A percentile compares a stretch with the other conserved stretches of the same genome.
phyloP scores from a whole-genome alignment of 768 basidiomycete genomes.

The Auriscalpium vulgare region DNA sequence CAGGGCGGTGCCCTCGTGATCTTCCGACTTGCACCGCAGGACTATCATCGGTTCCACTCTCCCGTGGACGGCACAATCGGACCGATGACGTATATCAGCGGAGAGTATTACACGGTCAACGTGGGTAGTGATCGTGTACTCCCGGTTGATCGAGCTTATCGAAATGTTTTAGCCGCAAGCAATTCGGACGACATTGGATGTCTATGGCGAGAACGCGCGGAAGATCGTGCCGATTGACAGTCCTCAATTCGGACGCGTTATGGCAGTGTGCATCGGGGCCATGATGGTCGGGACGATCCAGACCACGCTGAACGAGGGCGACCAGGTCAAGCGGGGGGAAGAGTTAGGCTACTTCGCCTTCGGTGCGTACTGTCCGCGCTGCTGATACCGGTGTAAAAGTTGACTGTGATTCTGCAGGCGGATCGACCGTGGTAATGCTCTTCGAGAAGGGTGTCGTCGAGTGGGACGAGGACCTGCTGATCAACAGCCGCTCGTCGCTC shows the following conservation, averaged over 20 bases:
- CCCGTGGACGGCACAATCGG: slow-evolving; percentile 84
- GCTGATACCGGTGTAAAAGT: not conserved
- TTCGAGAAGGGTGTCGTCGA: slow-evolving; percentile 80
- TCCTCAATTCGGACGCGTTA: slow-evolving; percentile 82
- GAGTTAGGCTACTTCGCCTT: slow-evolving; percentile 96
- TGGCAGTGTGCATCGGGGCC: slow-evolving; percentile 87
- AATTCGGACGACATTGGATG: slow-evolving; percentile 81
- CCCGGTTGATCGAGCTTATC: not conserved
- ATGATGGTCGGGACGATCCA: slow-evolving; percentile 95
- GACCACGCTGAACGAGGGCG: slow-evolving; percentile 81
- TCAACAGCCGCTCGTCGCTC: slow-evolving; percentile 79
- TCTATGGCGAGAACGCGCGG: slow-evolving; percentile 90
- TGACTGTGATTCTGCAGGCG: slow-evolving; percentile 39
- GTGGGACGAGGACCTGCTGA: slow-evolving; percentile 88
- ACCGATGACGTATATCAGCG: slow-evolving; percentile 71
- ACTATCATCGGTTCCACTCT: slow-evolving; percentile 91
- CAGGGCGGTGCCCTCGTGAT: slow-evolving; percentile 79
- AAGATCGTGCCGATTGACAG: slow-evolving; percentile 91
- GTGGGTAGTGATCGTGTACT: slow-evolving; percentile 32
- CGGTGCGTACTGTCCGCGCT: slow-evolving; percentile 39
- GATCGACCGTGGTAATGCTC: slow-evolving; percentile 85
- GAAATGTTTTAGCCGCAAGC: slow-evolving; percentile 66
- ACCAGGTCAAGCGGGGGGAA: slow-evolving; percentile 72
- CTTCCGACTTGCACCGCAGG: slow-evolving; percentile 88
- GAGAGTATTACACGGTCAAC: slow-evolving; percentile 96